Base-by-base conservation (phyloP, 2,329 filamentous ascomycete genomes). In the Trichoderma brevicompactum region DNA sequence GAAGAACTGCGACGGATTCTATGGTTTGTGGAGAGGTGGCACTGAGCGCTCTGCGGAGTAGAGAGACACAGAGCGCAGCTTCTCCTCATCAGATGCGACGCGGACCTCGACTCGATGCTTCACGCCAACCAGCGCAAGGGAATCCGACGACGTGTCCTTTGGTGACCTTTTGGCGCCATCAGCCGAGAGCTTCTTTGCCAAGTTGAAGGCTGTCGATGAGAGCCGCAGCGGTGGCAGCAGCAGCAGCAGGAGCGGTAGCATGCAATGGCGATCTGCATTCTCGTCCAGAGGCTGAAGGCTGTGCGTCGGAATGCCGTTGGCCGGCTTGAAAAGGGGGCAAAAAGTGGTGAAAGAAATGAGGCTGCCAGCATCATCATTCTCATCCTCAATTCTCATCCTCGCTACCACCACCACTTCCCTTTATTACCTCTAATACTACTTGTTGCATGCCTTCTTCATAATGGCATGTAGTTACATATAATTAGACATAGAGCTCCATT, bases 1-100 rank as follows among this genome's bases (percentile, higher is more conserved):
- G 87, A 89, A 89, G 79, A 89, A 89, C 69, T 89, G 87, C 66
- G 85, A 87, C 6, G 87, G 87, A 0, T 84, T 82, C 66, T 89
- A 88, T 65, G 87, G 87, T 2, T 81, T 89, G 43, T 89, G 87
- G 87, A 81, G 83, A 44, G 84, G 84, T 56, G 81, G 81, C n/a
- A 74, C 74, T 8, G 74, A 78, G 62, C 74, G 73, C 61, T 68
- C 74, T 66, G 72, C 72, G 61, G 77, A 79, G 72, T 79, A 79
- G 77, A 74, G 55, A 70, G 69, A 74, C 67, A 59, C 68, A 44
- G 73, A 71, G 19, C 71, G 69, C 58, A 72, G 62, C 67, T 66
- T 67, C 68, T 70, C 70, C 48, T 65, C 65, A 46, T 62, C 70
- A 41, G 70, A 71, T 15, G 58, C 55, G 19, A 56, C 41, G 36